Evolutionary conservation across 2,329 filamentous ascomycete genomes (phyloP).

Genomic region (Chalara sp.): DNA sequence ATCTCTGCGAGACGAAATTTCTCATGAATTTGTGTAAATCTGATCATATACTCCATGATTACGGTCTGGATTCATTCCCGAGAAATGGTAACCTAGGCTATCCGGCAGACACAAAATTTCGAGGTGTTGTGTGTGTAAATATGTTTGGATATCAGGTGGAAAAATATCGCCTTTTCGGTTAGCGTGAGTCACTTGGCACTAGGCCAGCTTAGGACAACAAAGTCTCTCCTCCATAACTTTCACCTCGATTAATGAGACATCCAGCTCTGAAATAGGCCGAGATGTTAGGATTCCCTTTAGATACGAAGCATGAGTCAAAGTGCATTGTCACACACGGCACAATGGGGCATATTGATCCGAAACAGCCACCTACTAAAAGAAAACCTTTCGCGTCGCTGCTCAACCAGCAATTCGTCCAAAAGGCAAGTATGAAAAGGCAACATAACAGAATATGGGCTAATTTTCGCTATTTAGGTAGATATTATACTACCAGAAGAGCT

Average conservation of each 20-base stretch:
- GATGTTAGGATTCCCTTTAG: constrained; percentile 37
- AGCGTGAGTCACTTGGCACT: neutral
- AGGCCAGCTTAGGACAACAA: neutral
- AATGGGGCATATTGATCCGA: constrained; percentile 63
- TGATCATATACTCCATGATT: constrained; percentile 72
- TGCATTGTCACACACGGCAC: constrained; percentile 67
- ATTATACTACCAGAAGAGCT: constrained; percentile 64
- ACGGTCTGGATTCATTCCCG: neutral
- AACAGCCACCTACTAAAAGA: constrained; percentile 63
- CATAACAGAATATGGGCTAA: neutral
- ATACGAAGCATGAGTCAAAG: constrained; percentile 43
- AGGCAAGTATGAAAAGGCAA: constrained; percentile 34
- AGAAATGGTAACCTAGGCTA: no score
- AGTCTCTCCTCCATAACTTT: no score
- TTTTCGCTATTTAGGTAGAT: constrained; percentile 44
- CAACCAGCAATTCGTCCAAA: constrained; percentile 61
- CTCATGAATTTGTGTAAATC: constrained; percentile 85
- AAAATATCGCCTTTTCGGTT: neutral
- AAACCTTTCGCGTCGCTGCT: constrained; percentile 69
- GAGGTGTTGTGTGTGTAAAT: no score
- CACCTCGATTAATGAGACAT: no score
- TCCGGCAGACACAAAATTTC: no score
- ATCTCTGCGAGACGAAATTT: constrained; percentile 85
- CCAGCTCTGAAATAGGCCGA: neutral
- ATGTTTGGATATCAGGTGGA: no score